Evolutionary conservation across 148 eudicot species (phyloP).

Genomic region (Vaccinium myrtillus): DNA sequence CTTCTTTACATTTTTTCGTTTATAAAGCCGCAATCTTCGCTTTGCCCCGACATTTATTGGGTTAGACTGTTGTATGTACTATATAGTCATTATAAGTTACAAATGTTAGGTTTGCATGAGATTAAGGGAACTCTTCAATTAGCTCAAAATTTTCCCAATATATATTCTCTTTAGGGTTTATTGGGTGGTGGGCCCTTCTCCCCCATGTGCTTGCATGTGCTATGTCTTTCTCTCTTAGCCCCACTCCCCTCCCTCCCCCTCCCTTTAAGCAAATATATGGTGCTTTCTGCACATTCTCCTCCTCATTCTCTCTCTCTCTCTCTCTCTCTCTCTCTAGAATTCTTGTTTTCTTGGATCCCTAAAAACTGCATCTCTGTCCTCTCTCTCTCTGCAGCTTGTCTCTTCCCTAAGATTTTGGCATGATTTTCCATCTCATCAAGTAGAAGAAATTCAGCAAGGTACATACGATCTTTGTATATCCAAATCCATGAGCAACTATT

Average conservation of each 20-base stretch:
- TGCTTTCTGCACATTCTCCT: constrained; percentile 22
- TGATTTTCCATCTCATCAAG: constrained; percentile 7
- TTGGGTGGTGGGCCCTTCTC: constrained; percentile 36
- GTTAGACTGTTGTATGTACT: too few species aligned
- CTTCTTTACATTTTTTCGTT: too few species aligned
- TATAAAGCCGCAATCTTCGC: too few species aligned
- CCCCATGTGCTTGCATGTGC: constrained; percentile 90
- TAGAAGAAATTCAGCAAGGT: constrained; percentile 26
- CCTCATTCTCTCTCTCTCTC: constrained; percentile 18
- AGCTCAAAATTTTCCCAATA: constrained; percentile 15
- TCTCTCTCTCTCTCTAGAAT: constrained; percentile 8
- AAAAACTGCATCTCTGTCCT: constrained; percentile 15
- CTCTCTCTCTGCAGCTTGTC: constrained; percentile 19
- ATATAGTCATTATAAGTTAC: constrained; percentile 18
- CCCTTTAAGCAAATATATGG: constrained; percentile 42
- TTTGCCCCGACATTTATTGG: too few species aligned
- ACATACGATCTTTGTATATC: background rate
- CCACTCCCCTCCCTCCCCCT: constrained; percentile 35
- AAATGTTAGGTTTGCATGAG: constrained; percentile 33
- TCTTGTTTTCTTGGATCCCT: constrained; percentile 31
- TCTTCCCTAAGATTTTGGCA: constrained; percentile 9
- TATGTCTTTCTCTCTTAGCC: constrained; percentile 56
- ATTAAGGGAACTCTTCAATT: constrained; percentile 19
- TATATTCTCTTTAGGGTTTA: constrained; percentile 16
- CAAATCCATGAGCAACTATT: background rate